These are phyloP conservation scores for Malassezia globosa DNA, from an alignment of 1,284 basidiomycete species.

Conservation along the genomic window DNA sequence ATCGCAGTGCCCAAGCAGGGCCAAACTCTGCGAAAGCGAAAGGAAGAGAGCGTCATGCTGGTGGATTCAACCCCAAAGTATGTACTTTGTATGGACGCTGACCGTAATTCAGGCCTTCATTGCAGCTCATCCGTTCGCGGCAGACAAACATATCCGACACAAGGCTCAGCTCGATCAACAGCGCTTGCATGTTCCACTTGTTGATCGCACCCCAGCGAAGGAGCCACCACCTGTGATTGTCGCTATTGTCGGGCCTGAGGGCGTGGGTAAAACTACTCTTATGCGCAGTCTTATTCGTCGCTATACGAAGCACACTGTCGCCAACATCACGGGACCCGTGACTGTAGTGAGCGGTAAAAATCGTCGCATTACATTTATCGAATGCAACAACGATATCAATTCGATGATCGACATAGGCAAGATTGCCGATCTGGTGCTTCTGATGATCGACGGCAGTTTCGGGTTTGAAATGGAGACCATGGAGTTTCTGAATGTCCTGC, in stretches of 20 bases:
- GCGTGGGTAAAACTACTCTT: conserved; percentile 88
- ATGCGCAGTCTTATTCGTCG: conserved; percentile 81
- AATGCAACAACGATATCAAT: conserved; percentile 94
- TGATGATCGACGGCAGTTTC: conserved; percentile 96
- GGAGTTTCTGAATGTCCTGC: conserved; percentile 92
- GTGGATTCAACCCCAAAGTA: conserved; percentile 83
- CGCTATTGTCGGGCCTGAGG: conserved; percentile 92
- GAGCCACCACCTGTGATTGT: conserved; percentile 86
- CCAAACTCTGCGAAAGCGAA: conserved; percentile 35
- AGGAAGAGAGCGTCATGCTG: conserved; percentile 26
- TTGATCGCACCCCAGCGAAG: conserved; percentile 74
- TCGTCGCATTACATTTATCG: conserved; percentile 81
- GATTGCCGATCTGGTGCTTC: conserved; percentile 83
- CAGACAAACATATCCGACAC: conserved; percentile 71
- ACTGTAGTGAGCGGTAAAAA: conserved; percentile 89
- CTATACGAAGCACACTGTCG: conserved; percentile 87
- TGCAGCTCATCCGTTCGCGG: conserved; percentile 49
- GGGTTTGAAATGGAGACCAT: conserved; percentile 99
- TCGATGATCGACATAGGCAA: conserved; percentile 98
- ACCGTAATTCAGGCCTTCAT: conserved; percentile 59
- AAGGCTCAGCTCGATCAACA: conserved; percentile 90
- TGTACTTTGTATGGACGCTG: conserved; percentile 21
- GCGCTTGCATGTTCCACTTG: conserved; percentile 84
- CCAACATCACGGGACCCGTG: conserved; percentile 80
- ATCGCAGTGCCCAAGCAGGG: conserved; percentile 35